Percentiles rank a stretch among this genome's conserved stretches.
Evolutionary conservation across 1,139 yeast species (phyloP).

Genomic region (Blastobotrys petasosporus): DNA sequence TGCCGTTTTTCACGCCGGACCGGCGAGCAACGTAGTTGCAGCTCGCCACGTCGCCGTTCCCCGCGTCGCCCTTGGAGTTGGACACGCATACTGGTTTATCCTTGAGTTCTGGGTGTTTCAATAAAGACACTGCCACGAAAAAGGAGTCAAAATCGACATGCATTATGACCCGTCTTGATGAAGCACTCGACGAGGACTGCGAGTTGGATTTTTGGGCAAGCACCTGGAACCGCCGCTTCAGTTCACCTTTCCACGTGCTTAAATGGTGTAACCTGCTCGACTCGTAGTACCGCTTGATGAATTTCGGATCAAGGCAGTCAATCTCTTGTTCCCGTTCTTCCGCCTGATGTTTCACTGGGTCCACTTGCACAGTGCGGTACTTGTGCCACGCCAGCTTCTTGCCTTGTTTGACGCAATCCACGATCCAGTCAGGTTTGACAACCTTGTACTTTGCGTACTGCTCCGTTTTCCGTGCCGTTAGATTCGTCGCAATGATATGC

Average conservation of each 20-base stretch:
- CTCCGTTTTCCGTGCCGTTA: constrained; percentile 68
- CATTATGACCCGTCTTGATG: constrained; percentile 39
- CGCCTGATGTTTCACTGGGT: constrained; percentile 10
- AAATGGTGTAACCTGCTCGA: constrained; percentile 84
- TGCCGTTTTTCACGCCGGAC: constrained; percentile 74
- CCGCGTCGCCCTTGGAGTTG: constrained; percentile 51
- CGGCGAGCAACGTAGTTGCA: constrained; percentile 82
- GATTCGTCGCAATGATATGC: constrained; percentile 72
- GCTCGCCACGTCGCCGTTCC: constrained; percentile 72
- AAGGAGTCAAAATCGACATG: constrained; percentile 94
- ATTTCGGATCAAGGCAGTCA: constrained; percentile 53
- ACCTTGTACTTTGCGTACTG: constrained; percentile 67
- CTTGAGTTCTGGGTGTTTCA: constrained; percentile 45
- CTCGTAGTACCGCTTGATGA: constrained; percentile 62
- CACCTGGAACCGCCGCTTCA: constrained; percentile 54
- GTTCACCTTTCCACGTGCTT: constrained; percentile 78
- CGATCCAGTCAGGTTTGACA: constrained; percentile 78
- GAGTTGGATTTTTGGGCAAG: constrained; percentile 31
- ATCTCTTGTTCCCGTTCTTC: constrained; percentile 2
- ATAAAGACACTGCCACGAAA: constrained; percentile 79
- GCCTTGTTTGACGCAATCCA: constrained; percentile 49
- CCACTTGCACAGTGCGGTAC: constrained; percentile 40
- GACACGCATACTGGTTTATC: constrained; percentile 74
- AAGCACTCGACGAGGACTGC: neutral
- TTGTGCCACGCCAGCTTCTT: constrained; percentile 60